Percentiles rank a stretch among this genome's conserved stretches.
Evolutionary conservation across 495 filamentous ascomycete species (phyloP).

Genomic region (Collariella sp.): DNA sequence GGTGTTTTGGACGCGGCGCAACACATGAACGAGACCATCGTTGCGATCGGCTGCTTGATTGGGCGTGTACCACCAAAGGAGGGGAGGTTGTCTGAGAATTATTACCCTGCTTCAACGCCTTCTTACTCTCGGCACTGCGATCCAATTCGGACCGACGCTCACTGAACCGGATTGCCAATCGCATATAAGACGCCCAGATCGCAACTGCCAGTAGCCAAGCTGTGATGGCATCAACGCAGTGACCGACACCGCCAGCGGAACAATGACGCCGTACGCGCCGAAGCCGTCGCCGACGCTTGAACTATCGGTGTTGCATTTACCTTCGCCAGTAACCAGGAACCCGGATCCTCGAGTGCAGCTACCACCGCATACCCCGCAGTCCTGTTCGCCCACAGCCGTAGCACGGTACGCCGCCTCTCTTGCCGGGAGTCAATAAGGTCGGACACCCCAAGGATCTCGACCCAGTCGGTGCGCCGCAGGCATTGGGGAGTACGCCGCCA

Average conservation of each 20-base stretch:
- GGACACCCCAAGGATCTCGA: background rate
- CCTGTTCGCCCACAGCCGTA: constrained; percentile 13
- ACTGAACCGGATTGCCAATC: background rate
- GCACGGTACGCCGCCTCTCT: constrained; percentile 11
- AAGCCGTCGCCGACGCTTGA: constrained; percentile 25
- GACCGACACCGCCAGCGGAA: constrained; percentile 29
- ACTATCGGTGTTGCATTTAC: constrained; percentile 14
- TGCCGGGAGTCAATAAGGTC: constrained; percentile 12
- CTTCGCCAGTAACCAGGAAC: constrained; percentile 4
- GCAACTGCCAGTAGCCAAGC: constrained; percentile 10
- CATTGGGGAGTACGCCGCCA: background rate
- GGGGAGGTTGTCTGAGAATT: background rate
- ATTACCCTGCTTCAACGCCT: constrained; percentile 9
- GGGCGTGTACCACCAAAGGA: constrained; percentile 9
- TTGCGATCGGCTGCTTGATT: constrained; percentile 3
- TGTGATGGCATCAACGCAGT: constrained; percentile 20
- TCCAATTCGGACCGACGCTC: background rate
- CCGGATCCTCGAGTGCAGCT: background rate
- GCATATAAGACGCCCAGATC: constrained; percentile 5
- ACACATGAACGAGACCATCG: constrained; percentile 5
- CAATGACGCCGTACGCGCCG: constrained; percentile 41
- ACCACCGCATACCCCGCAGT: constrained; percentile 19
- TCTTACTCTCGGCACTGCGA: background rate
- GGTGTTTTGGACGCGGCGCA: background rate
- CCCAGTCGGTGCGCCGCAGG: background rate